A percentile compares a stretch with the other conserved stretches of the same genome.
Evolutionary conservation across 257 asterid species (phyloP).

Genomic region (Ilex asprella): DNA sequence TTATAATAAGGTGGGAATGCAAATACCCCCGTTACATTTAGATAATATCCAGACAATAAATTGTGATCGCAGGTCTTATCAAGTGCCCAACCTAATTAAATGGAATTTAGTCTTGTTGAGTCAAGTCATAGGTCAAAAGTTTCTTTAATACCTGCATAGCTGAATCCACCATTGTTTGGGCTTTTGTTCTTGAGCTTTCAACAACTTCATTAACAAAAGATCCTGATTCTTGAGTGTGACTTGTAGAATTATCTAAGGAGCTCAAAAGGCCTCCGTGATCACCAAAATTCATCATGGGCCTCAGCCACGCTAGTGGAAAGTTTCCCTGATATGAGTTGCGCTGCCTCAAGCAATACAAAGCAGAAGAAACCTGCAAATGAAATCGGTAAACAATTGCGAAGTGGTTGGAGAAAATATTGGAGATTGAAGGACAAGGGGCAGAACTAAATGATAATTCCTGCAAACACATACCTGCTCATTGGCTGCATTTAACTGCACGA

Average conservation of each 20-base stretch:
- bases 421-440: not conserved
- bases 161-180: constrained; percentile 71
- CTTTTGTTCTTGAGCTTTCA: constrained; percentile 73
- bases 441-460: constrained; percentile 4
- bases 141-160: constrained; percentile 64
- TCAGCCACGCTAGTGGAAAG: constrained; percentile 34
- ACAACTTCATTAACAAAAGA: constrained; percentile 61
- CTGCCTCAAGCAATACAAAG: constrained; percentile 60
- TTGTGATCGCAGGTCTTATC: too few relatives aligned
- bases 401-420: not conserved
- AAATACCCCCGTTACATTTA: not conserved
- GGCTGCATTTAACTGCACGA: constrained; percentile 60
- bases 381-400: not conserved
- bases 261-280: constrained; percentile 32
- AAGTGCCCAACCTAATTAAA: too few relatives aligned
- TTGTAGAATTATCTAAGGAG: constrained; percentile 35
- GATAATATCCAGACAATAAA: not conserved
- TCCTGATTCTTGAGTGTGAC: constrained; percentile 52
- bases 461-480: constrained; percentile 59
- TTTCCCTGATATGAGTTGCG: constrained; percentile 71
- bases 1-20: not conserved
- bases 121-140: too few relatives aligned
- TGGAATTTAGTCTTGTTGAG: too few relatives aligned
- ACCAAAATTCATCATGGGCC: constrained; percentile 29
- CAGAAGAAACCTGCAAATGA: constrained; percentile 55